These are phyloP conservation scores for Colletotrichum sp. DNA, from an alignment of 2,329 filamentous ascomycete genomes.

Conservation along the genomic window DNA sequence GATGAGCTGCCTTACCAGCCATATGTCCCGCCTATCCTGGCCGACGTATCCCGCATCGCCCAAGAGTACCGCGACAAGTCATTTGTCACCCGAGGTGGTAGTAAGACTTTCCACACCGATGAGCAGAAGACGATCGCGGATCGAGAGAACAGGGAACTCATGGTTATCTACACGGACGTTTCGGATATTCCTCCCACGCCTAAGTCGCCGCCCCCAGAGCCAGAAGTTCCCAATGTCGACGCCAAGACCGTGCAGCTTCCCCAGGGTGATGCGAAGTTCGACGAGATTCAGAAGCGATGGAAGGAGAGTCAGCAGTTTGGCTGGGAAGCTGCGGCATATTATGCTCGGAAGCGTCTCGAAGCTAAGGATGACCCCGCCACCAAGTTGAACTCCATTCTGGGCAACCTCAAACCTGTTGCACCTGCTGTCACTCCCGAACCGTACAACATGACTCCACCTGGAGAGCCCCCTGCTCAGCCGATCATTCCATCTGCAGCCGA, in stretches of 20 bases:
- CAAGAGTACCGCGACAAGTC: slow-evolving; percentile 51
- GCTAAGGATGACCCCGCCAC: slow-evolving; percentile 37
- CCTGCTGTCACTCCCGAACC: slow-evolving; percentile 11
- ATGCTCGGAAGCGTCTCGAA: slow-evolving; percentile 49
- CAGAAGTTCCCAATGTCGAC: slow-evolving; percentile 23
- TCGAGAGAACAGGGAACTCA: slow-evolving; percentile 64
- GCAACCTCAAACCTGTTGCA: slow-evolving; percentile 21
- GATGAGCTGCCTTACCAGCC: slow-evolving; percentile 59
- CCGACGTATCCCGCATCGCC: slow-evolving; percentile 54
- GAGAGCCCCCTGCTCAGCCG: slow-evolving; percentile 11
- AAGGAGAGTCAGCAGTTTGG: slow-evolving; percentile 52
- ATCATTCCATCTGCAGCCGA: slow-evolving; percentile 35
- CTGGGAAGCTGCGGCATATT: slow-evolving; percentile 43
- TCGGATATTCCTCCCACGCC: slow-evolving; percentile 62
- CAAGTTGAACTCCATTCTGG: slow-evolving; percentile 46
- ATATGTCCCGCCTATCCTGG: slow-evolving; percentile 53
- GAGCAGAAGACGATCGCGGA: slow-evolving; percentile 62
- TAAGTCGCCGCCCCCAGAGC: slow-evolving; percentile 54
- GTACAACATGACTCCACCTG: slow-evolving; percentile 24
- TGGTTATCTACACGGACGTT: slow-evolving; percentile 62
- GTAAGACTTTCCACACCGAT: slow-evolving; percentile 53
- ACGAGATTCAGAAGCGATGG: slow-evolving; percentile 56
- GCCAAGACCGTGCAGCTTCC: slow-evolving; percentile 41
- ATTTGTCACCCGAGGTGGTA: slow-evolving; percentile 61
- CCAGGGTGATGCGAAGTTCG: slow-evolving; percentile 42